These are phyloP conservation scores for Chaetomiaceae sp. DNA, from an alignment of 2,329 filamentous ascomycete genomes.

Conservation along the genomic window DNA sequence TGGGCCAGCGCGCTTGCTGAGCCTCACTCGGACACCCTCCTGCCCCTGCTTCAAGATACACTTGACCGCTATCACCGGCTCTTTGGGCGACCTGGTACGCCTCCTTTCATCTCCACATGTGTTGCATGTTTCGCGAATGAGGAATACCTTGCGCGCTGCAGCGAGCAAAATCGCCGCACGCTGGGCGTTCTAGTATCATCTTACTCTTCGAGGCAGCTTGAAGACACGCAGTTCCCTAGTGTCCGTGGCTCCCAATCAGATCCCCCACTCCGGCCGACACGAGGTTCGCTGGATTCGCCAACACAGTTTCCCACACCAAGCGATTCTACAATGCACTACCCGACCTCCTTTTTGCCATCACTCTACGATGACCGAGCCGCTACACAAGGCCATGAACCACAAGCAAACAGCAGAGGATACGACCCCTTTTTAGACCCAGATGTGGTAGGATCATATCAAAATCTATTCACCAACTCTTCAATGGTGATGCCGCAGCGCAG, in stretches of 20 bases:
- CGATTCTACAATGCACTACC: not conserved
- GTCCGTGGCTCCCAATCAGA: not conserved
- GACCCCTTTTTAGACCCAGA: not conserved
- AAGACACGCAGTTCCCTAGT: not conserved
- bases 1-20: slow-evolving; percentile 26
- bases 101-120: slow-evolving; percentile 27
- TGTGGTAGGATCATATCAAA: not conserved
- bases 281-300: not conserved
- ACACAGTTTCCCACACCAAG: not conserved
- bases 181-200: slow-evolving; percentile 1
- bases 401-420: slow-evolving; percentile 1
- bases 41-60: slow-evolving; percentile 23
- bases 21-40: slow-evolving; percentile 13
- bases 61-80: slow-evolving; percentile 24
- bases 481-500: not conserved
- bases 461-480: not conserved
- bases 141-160: slow-evolving; percentile 8
- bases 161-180: slow-evolving; percentile 1
- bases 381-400: not conserved
- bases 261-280: not conserved
- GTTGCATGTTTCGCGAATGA: slow-evolving; percentile 23
- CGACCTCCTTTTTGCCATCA: not conserved
- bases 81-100: slow-evolving; percentile 28
- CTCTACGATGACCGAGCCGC: not conserved
- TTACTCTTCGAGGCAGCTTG: slow-evolving; percentile 12